phyloP scores from a whole-genome alignment of 129 eudicot species.

The Escallonia rubra region DNA sequence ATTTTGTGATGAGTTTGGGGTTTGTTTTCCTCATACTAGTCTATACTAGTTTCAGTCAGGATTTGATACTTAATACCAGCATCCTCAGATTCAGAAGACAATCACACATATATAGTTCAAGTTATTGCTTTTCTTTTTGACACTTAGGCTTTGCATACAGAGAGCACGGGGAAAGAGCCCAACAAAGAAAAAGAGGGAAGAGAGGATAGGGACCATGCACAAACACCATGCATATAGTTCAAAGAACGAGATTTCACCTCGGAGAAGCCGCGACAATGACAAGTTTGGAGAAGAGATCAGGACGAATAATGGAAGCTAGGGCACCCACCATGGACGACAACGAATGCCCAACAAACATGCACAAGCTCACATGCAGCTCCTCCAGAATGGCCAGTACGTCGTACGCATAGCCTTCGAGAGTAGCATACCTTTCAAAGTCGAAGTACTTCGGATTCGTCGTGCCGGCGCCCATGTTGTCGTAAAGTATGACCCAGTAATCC shows the following conservation, averaged over 20 bases:
- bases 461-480: slow-evolving; percentile 53
- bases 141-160: too few species aligned
- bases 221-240: too few species aligned
- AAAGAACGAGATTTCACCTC: slow-evolving; percentile 16
- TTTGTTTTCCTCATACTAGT: too few species aligned
- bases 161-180: neutral
- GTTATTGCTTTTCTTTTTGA: too few species aligned
- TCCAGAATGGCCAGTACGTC: slow-evolving; percentile 45
- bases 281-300: slow-evolving; percentile 45
- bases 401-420: slow-evolving; percentile 38
- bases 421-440: slow-evolving; percentile 37
- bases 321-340: slow-evolving; percentile 34
- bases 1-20: too few species aligned
- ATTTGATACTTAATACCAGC: too few species aligned
- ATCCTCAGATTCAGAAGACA: too few species aligned
- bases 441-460: slow-evolving; percentile 53
- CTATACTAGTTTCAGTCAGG: too few species aligned
- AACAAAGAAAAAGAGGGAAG: neutral
- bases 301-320: slow-evolving; percentile 40
- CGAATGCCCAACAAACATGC: slow-evolving; percentile 51
- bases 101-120: too few species aligned
- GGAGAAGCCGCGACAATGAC: slow-evolving; percentile 36
- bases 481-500: slow-evolving; percentile 30
- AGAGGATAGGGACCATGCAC: neutral
- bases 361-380: slow-evolving; percentile 20